Conservation (phyloP, 805 yeast genomes). For the Ascoidea asiatica region DNA sequence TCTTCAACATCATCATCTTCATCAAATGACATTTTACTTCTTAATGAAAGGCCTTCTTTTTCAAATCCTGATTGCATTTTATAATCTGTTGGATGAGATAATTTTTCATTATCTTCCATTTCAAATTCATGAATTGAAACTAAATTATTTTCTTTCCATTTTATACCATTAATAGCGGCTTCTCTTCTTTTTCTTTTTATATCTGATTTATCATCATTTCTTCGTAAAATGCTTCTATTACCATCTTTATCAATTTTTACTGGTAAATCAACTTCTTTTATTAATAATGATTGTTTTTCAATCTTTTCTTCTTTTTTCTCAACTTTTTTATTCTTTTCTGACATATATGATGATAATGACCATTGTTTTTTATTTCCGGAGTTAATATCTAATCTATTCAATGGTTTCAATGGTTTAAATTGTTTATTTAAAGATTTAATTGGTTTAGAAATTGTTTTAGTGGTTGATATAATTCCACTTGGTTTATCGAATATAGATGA, state of each 20-base stretch:
- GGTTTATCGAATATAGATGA: too few species aligned
- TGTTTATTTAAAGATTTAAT: too few species aligned
- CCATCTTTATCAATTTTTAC: conserved; percentile 4
- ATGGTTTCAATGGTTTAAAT: too few species aligned
- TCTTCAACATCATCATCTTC: not conserved
- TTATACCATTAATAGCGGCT: conserved; percentile 7
- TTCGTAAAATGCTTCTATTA: conserved; percentile 7
- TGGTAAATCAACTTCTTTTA: conserved; percentile 6
- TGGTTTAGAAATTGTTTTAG: too few species aligned
- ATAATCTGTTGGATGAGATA: not conserved
- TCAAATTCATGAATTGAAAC: conserved; percentile 9
- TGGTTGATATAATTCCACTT: too few species aligned
- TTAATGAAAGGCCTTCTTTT: conserved; percentile 1
- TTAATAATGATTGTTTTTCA: too few species aligned
- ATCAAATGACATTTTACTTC: not conserved
- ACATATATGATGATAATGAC: not conserved
- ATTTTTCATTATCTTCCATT: conserved; percentile 6
- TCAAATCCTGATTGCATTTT: not conserved
- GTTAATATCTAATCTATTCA: too few species aligned
- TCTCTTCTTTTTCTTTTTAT: conserved; percentile 9
- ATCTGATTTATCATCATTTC: conserved; percentile 5
- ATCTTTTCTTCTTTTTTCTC: not conserved
- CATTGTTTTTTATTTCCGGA: not conserved
- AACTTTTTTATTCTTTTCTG: not conserved
- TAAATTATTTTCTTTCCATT: conserved; percentile 2